phyloP scores from a whole-genome alignment of 768 basidiomycete species.

The Psilocybe sp. region DNA sequence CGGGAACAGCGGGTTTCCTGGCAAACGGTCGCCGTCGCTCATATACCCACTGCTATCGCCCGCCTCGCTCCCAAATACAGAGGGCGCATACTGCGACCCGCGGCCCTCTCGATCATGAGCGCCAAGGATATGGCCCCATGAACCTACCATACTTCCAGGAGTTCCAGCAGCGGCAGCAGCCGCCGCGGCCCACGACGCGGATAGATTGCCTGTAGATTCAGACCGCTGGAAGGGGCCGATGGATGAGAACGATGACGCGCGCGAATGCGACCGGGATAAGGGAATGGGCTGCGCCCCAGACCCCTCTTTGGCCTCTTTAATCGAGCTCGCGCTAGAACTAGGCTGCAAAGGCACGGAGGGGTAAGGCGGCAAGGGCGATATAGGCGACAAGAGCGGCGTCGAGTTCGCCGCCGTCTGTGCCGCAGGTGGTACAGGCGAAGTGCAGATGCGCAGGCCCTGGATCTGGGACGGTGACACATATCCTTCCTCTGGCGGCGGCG shows the following conservation, averaged over 20 bases:
- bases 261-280: slow-evolving; percentile 16
- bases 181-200: slow-evolving; percentile 19
- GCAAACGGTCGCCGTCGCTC: slow-evolving; percentile 52
- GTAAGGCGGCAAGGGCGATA: slow-evolving; percentile 24
- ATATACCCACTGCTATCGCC: slow-evolving; percentile 26
- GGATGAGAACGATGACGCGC: slow-evolving; percentile 21
- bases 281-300: slow-evolving; percentile 9
- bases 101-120: slow-evolving; percentile 12
- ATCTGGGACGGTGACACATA: slow-evolving; percentile 40
- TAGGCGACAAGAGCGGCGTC: slow-evolving; percentile 24
- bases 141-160: background rate
- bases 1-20: slow-evolving; percentile 80
- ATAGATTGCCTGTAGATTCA: slow-evolving; percentile 25
- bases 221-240: slow-evolving; percentile 34
- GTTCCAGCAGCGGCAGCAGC: slow-evolving; percentile 19
- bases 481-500: background rate
- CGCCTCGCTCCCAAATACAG: slow-evolving; percentile 22
- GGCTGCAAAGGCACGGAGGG: slow-evolving; percentile 12
- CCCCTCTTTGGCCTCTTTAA: background rate
- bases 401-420: slow-evolving; percentile 18
- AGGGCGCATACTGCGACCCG: slow-evolving; percentile 14
- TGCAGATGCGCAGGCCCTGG: slow-evolving; percentile 58
- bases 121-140: background rate
- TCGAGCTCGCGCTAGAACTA: slow-evolving; percentile 3
- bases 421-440: slow-evolving; percentile 29